Evolutionary conservation across 2,329 filamentous ascomycete species (phyloP), one percentile per base, ranked within the genome.

Genomic region (Colletotrichum noveboracense): DNA sequence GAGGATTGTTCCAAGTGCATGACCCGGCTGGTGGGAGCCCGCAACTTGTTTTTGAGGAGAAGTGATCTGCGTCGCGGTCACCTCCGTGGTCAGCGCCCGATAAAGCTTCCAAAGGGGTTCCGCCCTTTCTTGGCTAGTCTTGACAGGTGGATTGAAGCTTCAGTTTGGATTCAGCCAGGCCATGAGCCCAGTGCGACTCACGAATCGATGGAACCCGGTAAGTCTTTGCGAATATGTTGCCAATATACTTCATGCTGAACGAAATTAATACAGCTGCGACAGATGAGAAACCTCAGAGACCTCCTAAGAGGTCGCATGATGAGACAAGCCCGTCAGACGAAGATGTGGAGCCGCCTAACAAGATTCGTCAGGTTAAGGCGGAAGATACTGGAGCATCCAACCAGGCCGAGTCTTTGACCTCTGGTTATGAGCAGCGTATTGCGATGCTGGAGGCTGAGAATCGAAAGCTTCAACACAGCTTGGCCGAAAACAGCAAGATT

Each of bases 221-320:
- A 43, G 38, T 10, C 5, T 1, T 43, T 2, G 38, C 9, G 0
- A 12, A 43, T 2, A 43, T 6, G 1, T 6, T n/a, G 38, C 3
- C 1, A 43, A 10, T n/a, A 6, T 43, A 48, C 38, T 4, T n/a
- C 18, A 48, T n/a, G 4, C 38, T n/a, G 4, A 48, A 48, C 5
- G 1, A 4, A n/a, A 48, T 0, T 1, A 48, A 48, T 1, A n/a
- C 38, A 43, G 38, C 2, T n/a, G 0, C 38, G 18, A n/a, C 38
- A 1, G 18, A 48, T 48, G 38, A 48, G 38, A 48, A 2, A 12
- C 18, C 38, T 48, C 38, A n/a, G 38, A 48, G 18, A 3, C 38
- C 38, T 3, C 38, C 3, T 3, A 52, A 52, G 43, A 21, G 43
- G n/a, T 52, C 43, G 43, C 6, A 52, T 21, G 43, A 52, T 21